Evolutionary conservation across 2,329 filamentous ascomycete species (phyloP), one percentile per base, ranked within the genome.

Genomic region (Coniochaeta hoffmannii): DNA sequence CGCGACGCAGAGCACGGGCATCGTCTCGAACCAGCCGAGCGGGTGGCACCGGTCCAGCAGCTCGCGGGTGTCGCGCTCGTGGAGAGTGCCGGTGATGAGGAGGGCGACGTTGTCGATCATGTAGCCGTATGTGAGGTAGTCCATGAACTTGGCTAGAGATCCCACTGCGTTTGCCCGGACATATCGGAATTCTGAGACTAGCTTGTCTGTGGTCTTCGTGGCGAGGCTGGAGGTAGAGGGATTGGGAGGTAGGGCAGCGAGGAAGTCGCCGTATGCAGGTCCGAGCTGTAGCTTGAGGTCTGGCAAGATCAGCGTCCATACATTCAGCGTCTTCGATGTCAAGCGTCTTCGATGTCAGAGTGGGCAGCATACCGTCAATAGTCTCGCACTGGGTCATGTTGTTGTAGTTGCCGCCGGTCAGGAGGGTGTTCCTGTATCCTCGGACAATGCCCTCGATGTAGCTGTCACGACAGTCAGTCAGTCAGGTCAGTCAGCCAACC

Each of bases 51-150:
- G 82, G 68, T 97, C 94, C 54, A 99, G 77, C 60, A 99, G 82
- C 75, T 99, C 94, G 58, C 92, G 86, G 3, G 94, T 99, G 71
- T 99, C 94, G 69, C 94, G 85, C 76, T 99, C 95, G 74, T 99
- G 94, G 30, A 99, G 82, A 12, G 94, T 99, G 59, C 94, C 94
- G 22, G 94, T 99, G 72, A 99, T 99, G 66, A 99, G 85, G 38
- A 99, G 86, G 36, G 95, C 94, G 54, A 99, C 91, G 66, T 99
- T 99, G 76, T 99, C 94, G 73, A 99, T 99, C 94, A 99, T 99
- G 80, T 99, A 99, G 59, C 92, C 93, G 71, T 99, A 99, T 1
- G 94, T 99, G 59, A 99, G 79, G 73, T 96, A 99, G 72, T 97
- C 91, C 83, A 99, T 91, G 73, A 99, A 99, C 69, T 90, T 91